Conservation (phyloP, 179 eudicot species). For the Silene noctiflora region DNA sequence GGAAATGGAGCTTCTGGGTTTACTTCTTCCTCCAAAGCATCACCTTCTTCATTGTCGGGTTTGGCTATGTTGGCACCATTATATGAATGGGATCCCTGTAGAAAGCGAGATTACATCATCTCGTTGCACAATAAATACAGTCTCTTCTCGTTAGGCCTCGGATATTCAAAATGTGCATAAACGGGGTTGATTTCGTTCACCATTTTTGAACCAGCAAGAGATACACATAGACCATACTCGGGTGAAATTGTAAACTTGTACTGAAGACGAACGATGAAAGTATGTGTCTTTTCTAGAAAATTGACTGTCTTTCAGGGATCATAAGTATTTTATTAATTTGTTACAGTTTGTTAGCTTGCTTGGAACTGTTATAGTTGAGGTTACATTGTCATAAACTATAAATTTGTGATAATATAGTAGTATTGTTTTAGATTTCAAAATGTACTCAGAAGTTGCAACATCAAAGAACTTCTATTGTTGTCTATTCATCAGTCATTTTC, state of each 20-base stretch:
- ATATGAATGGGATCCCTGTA: conserved; percentile 20
- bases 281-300: conserved; percentile 7
- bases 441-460: conserved; percentile 15
- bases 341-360: conserved; percentile 1
- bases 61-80: conserved; percentile 85
- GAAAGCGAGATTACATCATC: conserved; percentile 1
- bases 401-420: conserved; percentile 19
- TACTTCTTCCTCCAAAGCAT: conserved; percentile 81
- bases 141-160: conserved; percentile 15
- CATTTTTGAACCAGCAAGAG: conserved; percentile 22
- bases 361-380: conserved; percentile 15
- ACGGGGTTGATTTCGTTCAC: conserved; percentile 11
- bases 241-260: conserved; percentile 10
- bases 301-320: conserved; percentile 22
- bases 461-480: conserved; percentile 6
- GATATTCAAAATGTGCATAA: conserved; percentile 34
- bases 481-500: conserved; percentile 18
- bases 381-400: conserved; percentile 17
- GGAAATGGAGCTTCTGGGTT: conserved; percentile 68
- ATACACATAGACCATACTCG: conserved; percentile 9
- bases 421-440: conserved; percentile 25
- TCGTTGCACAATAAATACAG: conserved; percentile 21
- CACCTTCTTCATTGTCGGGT: conserved; percentile 69
- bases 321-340: conserved; percentile 21
- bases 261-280: conserved; percentile 15